Conservation (phyloP, 2,329 filamentous ascomycete species). For the Periconia sp. region DNA sequence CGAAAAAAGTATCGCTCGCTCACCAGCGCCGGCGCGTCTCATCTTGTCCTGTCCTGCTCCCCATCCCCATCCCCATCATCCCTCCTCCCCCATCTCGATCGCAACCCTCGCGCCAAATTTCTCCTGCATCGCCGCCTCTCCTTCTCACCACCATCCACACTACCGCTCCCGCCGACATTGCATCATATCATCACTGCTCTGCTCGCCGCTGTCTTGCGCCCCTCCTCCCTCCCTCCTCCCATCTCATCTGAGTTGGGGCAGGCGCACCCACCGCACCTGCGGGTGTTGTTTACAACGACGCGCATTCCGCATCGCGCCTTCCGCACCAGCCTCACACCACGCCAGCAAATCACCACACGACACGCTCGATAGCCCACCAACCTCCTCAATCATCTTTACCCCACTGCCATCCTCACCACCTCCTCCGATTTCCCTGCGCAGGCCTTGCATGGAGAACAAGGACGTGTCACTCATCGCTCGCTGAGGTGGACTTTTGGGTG, state of each 20-base stretch:
- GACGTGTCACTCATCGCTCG: slow-evolving; percentile 29
- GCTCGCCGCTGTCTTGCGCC: background rate
- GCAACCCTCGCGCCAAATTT: slow-evolving; percentile 11
- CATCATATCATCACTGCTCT: too few relatives aligned
- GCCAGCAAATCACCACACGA: slow-evolving; percentile 27
- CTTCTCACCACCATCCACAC: background rate
- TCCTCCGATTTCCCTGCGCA: slow-evolving; percentile 11
- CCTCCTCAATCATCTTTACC: slow-evolving; percentile 12
- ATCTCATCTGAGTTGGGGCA: slow-evolving; percentile 12
- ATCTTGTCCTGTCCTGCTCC: background rate
- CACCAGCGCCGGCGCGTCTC: too few relatives aligned
- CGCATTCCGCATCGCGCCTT: slow-evolving; percentile 23
- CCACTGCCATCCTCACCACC: slow-evolving; percentile 12
- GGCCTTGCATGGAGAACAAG: slow-evolving; percentile 39
- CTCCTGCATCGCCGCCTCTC: background rate
- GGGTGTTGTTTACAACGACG: slow-evolving; percentile 23
- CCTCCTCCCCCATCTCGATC: slow-evolving; percentile 28
- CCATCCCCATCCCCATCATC: background rate
- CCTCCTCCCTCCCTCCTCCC: slow-evolving; percentile 4
- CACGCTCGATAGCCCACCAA: slow-evolving; percentile 11
- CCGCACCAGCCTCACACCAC: slow-evolving; percentile 13
- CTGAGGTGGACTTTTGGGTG: slow-evolving; percentile 32
- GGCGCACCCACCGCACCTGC: slow-evolving; percentile 20
- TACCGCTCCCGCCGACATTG: too few relatives aligned
- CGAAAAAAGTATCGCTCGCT: background rate